These are phyloP conservation scores for Bipolaris sorokiniana DNA, from an alignment of 2,329 filamentous ascomycete genomes.

Conservation along the genomic window DNA sequence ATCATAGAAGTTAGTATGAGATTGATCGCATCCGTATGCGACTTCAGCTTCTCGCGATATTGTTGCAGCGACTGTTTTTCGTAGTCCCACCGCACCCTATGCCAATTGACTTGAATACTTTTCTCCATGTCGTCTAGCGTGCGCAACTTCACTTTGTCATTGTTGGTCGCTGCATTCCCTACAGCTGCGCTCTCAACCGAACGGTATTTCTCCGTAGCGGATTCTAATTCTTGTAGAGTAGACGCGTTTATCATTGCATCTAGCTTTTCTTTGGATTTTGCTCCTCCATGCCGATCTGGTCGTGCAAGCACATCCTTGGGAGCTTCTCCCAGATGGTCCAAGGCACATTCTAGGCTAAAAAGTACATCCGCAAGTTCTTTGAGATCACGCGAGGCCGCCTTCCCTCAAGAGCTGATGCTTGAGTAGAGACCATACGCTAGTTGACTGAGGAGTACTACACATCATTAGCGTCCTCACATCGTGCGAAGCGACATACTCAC, in stretches of 20 bases:
- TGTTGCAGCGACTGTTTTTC: conserved; percentile 2
- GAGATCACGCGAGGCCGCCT: not conserved
- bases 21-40: conserved; percentile 3
- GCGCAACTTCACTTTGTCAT: not conserved
- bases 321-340: not conserved
- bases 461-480: not conserved
- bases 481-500: not conserved
- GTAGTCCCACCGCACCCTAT: conserved; percentile 1
- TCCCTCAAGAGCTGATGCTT: not conserved
- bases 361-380: not conserved
- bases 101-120: not conserved
- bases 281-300: not conserved
- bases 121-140: not conserved
- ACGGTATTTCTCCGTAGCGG: not conserved
- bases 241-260: not conserved
- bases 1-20: not conserved
- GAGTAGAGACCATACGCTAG: not conserved
- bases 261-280: not conserved
- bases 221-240: not conserved
- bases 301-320: not conserved
- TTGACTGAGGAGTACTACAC: not conserved
- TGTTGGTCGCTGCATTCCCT: not conserved
- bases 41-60: not conserved
- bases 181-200: not conserved
- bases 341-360: not conserved